Evolutionary conservation across 768 basidiomycete species (phyloP), one percentile per base, ranked within the genome.

Genomic region (Trametes gibbosa): DNA sequence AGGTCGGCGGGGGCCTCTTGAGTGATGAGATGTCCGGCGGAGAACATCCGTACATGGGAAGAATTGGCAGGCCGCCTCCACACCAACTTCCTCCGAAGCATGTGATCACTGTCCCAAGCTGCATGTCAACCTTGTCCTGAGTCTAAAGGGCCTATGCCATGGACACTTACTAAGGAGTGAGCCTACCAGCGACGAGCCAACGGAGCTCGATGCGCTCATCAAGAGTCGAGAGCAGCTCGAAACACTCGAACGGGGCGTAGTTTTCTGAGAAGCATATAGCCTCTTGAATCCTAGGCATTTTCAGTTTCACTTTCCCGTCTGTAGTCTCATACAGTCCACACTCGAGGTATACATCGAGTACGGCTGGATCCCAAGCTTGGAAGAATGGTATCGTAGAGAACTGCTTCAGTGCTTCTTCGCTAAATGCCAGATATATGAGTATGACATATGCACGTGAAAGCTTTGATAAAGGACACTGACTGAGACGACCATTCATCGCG

Each of bases 381-480:
- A 93, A 95, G 78, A 92, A 93, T 0, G 85, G 79, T 29, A 75
- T 81, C 52, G 75, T 71, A 50, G 68, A 61, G 66, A 92, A 81
- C 7, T 71, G 63, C 9, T 63, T 66, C 5, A 78, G 66, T 1
- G 89, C 92, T 58, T 86, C 87, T 40, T 85, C 81, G 42, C 90
- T 88, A 62, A 14, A 34, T 29, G n/a, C 21, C 14, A 27, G n/a
- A 23, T 14, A 19, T 2, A 17, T 17, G 42, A 3, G 34, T 32
- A n/a, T 23, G 10, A 6, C 14, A 29, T 13, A 40, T 16, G 50
- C 27, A 9, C 23, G 16, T 50, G 6, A 9, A 37, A 14, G 32
- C 5, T 10, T 5, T 32, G 29, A 4, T 10, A 10, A 24, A 14
- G 14, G 29, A 49, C 17, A 63, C 75, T 14, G 64, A 85, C 87